Base-by-base conservation (phyloP, 1,139 yeast species). In the Diutina mesorugosa region DNA sequence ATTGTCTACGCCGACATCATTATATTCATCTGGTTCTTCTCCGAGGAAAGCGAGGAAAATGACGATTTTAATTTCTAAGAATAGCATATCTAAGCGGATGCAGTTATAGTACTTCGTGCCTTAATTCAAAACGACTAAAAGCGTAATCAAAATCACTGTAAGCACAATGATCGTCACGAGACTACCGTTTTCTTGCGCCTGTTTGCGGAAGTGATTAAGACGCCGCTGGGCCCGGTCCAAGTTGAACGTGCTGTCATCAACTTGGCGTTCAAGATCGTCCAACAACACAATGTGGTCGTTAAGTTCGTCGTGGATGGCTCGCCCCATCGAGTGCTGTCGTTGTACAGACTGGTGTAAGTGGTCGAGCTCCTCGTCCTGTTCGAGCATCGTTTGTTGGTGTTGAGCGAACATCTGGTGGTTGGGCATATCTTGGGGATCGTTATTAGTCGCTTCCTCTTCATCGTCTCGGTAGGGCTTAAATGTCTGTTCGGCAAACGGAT, bases 1-100 rank as follows among this genome's bases (percentile, higher is more conserved):
- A 77, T 85, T 56, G 86, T 87, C n/a, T 87, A 87, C 66, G 68
- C 77, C 10, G 87, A 87, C 61, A 85, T 87, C 52, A 83, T 85
- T 14, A 77, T 83, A 41, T 87, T 86, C 64, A 78, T 84, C 21
- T 77, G 88, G 81, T 85, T 85, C 62, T 86, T 87, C 74, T 75
- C 80, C 59, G 83, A 79, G 55, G 73, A 70, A 46, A 82, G 80
- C 57, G 80, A 76, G 55, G 79, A 75, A 55, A 74, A 73, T 57
- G 84, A 80, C 57, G 88, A 83, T 60, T 77, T 77, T 61, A 76
- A 77, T 61, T 77, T 77, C 59, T 76, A 65, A 29, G 4, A 21
- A 10, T 46, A 21, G 48, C 48, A 46, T 18, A 46, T 6, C 4
- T 9, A 9, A 9, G 30, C 50, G 30, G 50, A 46, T 35, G 41